Percentiles rank a stretch among this genome's conserved stretches.
Conservation (phyloP, 805 yeast species). For the Pichia cephalocereana region DNA sequence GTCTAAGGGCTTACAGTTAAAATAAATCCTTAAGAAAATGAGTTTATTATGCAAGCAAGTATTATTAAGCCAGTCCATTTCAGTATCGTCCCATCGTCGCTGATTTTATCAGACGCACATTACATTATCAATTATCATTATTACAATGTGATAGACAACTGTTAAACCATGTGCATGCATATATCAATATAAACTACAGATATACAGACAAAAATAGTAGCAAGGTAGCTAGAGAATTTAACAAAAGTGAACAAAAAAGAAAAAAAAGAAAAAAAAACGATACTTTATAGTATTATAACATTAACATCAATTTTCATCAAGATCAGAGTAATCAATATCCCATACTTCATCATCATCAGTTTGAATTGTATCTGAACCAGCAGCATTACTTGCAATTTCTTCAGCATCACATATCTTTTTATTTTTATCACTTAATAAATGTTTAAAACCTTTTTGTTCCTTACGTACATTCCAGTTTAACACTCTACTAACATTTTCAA, state of each 20-base stretch:
- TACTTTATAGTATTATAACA: not conserved
- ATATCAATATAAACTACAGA: no score
- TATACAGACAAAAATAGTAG: no score
- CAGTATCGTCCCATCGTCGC: no score
- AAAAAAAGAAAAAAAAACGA: not conserved
- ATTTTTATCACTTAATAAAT: slow-evolving; percentile 48
- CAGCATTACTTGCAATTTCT: slow-evolving; percentile 2
- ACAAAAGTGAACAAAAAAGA: not conserved
- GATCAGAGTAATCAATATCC: slow-evolving; percentile 28
- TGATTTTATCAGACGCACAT: no score
- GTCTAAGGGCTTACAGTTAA: no score
- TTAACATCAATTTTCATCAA: slow-evolving; percentile 3
- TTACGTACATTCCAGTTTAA: slow-evolving; percentile 92
- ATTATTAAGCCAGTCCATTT: no score
- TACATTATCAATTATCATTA: no score
- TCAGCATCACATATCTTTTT: slow-evolving; percentile 22
- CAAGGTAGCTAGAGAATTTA: no score
- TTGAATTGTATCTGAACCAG: not conserved
- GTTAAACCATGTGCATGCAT: no score
- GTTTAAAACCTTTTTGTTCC: slow-evolving; percentile 73
- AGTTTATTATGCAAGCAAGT: no score
- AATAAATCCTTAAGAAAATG: no score
- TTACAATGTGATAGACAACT: no score
- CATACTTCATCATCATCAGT: slow-evolving; percentile 13
- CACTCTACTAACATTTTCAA: slow-evolving; percentile 78